These are phyloP conservation scores for Strombidium stylifer DNA, from an alignment of 73 alveolate species.

Conservation along the genomic window DNA sequence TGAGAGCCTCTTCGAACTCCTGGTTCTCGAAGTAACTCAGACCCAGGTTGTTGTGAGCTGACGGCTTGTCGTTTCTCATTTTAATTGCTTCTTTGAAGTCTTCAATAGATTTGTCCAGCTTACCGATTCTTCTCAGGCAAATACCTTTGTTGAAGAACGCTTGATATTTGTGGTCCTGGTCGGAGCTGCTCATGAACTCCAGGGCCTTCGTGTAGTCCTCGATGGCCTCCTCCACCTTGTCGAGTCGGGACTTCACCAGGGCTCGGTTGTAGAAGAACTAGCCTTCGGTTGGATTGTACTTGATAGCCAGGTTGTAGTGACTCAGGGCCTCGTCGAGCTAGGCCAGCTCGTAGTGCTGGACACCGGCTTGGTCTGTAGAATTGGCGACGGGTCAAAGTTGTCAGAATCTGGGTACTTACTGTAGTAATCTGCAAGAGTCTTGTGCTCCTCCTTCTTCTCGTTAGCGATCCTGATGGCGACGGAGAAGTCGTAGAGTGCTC, in stretches of 20 bases:
- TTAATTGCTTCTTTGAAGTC: conserved; percentile 83
- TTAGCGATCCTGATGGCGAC: conserved; percentile 52
- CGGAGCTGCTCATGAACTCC: conserved; percentile 34
- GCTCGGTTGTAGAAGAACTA: conserved; percentile 79
- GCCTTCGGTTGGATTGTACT: conserved; percentile 53
- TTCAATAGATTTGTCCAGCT: conserved; percentile 68
- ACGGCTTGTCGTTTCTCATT: conserved; percentile 71
- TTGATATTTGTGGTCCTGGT: conserved; percentile 51
- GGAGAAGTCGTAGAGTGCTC: conserved; percentile 80
- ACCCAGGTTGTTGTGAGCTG: conserved; percentile 87
- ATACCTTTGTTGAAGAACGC: conserved; percentile 77
- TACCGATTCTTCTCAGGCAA: conserved; percentile 69
- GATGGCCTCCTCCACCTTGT: conserved; percentile 69
- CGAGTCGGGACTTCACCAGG: conserved; percentile 70
- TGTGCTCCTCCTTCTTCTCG: conserved; percentile 13
- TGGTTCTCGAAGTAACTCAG: conserved; percentile 73
- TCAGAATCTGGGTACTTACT: too few species aligned
- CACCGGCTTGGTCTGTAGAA: too few species aligned
- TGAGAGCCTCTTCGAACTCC: conserved; percentile 75
- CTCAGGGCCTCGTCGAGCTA: conserved; percentile 63
- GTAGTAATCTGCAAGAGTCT: conserved; percentile 19
- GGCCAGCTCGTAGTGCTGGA: conserved; percentile 70
- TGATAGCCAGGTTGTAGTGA: conserved; percentile 81
- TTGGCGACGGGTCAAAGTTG: too few species aligned
- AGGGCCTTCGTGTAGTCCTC: conserved; percentile 77